phyloP scores from a whole-genome alignment of 768 basidiomycete species.

The Auriscalpium orientale region DNA sequence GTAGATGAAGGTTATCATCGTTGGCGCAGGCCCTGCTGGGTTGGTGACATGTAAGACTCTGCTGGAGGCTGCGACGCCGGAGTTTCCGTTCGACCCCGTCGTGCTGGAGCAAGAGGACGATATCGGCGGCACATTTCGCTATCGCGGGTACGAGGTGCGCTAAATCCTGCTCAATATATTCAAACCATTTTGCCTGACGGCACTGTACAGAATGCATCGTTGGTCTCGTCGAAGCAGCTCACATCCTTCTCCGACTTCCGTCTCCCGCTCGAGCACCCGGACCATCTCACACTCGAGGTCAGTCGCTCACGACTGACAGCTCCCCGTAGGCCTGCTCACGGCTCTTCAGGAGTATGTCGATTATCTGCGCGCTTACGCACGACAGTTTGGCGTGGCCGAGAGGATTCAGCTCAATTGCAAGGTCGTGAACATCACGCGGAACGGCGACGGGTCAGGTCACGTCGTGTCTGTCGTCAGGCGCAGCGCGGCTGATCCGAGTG shows the following conservation, averaged over 20 bases:
- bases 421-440: constrained; percentile 32
- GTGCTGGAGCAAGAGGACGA: constrained; percentile 40
- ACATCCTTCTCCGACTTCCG: constrained; percentile 57
- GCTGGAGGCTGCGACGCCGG: constrained; percentile 29
- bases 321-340: no score
- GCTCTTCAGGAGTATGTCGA: constrained; percentile 36
- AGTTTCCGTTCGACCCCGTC: constrained; percentile 41
- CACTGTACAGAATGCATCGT: constrained; percentile 28
- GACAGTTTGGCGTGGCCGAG: constrained; percentile 32
- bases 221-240: constrained; percentile 53
- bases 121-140: constrained; percentile 47
- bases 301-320: neutral
- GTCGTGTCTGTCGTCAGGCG: constrained; percentile 27
- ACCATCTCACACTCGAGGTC: constrained; percentile 40
- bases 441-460: constrained; percentile 26
- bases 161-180: constrained; percentile 13
- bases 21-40: constrained; percentile 43
- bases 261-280: constrained; percentile 35
- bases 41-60: constrained; percentile 43
- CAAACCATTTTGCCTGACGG: neutral
- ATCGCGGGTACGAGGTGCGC: constrained; percentile 38
- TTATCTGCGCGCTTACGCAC: constrained; percentile 41
- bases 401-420: constrained; percentile 31
- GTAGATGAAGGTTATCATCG: constrained; percentile 17
- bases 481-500: constrained; percentile 13